Evolutionary conservation across 192 early-diverging fungal genomes (phyloP).

Genomic region (Coemansia erecta): DNA sequence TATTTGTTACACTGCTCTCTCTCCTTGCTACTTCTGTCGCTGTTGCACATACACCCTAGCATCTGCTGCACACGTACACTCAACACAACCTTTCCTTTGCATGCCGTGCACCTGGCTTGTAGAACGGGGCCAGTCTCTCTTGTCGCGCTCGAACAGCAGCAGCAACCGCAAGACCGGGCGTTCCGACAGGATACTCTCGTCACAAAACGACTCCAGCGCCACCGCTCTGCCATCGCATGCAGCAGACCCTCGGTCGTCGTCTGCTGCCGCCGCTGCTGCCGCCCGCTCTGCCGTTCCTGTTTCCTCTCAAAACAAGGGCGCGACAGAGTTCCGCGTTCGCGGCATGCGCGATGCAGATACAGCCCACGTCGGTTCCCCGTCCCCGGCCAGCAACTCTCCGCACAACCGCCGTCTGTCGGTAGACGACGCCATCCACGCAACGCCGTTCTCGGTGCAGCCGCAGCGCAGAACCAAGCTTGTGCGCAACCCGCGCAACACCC

Average conservation of each 20-base stretch:
- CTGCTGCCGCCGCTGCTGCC: constrained; percentile 5
- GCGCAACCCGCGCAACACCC: constrained; percentile 46
- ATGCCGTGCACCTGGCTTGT: constrained; percentile 45
- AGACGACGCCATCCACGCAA: constrained; percentile 21
- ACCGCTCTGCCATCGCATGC: constrained; percentile 40
- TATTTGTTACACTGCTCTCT: constrained; percentile 1
- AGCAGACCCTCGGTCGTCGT: constrained; percentile 9
- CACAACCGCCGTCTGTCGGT: constrained; percentile 31
- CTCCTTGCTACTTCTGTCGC: background rate
- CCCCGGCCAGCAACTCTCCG: constrained; percentile 9
- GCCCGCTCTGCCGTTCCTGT: constrained; percentile 11
- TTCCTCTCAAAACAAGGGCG: constrained; percentile 31
- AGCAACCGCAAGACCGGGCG: constrained; percentile 37
- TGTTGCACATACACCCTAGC: too few species aligned
- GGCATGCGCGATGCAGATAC: constrained; percentile 21
- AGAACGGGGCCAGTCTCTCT: constrained; percentile 52
- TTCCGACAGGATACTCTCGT: constrained; percentile 35
- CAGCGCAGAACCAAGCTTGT: constrained; percentile 49
- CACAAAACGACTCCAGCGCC: constrained; percentile 42
- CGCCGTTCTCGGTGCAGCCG: constrained; percentile 10
- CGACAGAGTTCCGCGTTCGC: constrained; percentile 36
- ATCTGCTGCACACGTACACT: constrained; percentile 1
- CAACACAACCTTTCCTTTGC: constrained; percentile 22
- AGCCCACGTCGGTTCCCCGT: constrained; percentile 4
- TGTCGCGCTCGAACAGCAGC: constrained; percentile 49